Conservation (phyloP, 1,284 basidiomycete genomes). For the Sanghuangporus weigelae region DNA sequence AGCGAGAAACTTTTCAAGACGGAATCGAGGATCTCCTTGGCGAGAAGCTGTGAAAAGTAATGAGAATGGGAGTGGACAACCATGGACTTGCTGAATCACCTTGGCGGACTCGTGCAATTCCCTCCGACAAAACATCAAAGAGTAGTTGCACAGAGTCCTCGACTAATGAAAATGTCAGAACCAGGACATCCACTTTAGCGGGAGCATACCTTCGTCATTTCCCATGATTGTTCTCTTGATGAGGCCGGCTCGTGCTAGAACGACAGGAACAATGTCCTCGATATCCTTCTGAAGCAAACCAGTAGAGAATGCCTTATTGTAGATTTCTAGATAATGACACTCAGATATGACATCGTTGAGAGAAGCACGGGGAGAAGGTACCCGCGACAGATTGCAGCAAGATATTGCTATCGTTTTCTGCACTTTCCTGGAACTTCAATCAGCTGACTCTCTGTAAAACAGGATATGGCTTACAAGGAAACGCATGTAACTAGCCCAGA, state of each 20-base stretch:
- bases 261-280: constrained; percentile 63
- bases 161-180: constrained; percentile 27
- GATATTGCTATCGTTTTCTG: constrained; percentile 22
- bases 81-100: constrained; percentile 32
- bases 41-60: constrained; percentile 29
- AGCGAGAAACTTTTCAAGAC: constrained; percentile 78
- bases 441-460: not conserved
- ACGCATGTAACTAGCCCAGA: constrained; percentile 72
- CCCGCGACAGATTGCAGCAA: constrained; percentile 33
- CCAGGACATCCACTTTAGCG: not conserved
- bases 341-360: not conserved
- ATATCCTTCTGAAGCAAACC: constrained; percentile 51
- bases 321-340: constrained; percentile 40
- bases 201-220: constrained; percentile 36
- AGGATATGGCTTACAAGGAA: constrained; percentile 44
- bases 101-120: constrained; percentile 52
- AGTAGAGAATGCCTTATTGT: constrained; percentile 49
- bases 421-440: constrained; percentile 34
- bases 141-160: constrained; percentile 46
- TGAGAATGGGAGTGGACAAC: not conserved
- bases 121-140: constrained; percentile 53
- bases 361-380: constrained; percentile 10
- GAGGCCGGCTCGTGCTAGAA: constrained; percentile 62
- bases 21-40: constrained; percentile 52
- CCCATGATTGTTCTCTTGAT: constrained; percentile 51